Base-by-base conservation (phyloP, 2,329 filamentous ascomycete species). In the Penicillium hordei region DNA sequence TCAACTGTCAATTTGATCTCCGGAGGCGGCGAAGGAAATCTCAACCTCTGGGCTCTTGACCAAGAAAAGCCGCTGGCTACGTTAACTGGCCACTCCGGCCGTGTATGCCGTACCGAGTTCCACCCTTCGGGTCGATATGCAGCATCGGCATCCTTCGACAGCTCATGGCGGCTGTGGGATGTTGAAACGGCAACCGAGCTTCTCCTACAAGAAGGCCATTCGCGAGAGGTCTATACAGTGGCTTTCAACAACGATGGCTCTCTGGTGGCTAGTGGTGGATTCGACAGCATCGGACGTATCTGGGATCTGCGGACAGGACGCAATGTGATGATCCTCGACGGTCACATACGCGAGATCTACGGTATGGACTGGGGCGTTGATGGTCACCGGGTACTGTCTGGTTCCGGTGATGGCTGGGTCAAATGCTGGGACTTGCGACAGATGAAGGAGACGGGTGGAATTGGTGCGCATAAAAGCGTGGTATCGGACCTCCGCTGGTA, bases 371-470 rank as follows among this genome's bases (percentile, higher is more conserved):
- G 95, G 94, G 87, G 90, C 57, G 83, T 88, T 0, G 94, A 99
- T 71, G 92, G 93, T 6, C 88, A 96, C 73, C 86, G 94, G n/a
- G 86, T 97, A 9, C 80, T 97, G n/a, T 92, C 92, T 0, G 93
- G 92, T 1, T 95, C 92, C 15, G 91, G 88, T 2, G 94, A 99
- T 71, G 93, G 93, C 19, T 97, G 94, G 85, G 87, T 96, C 69
- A 97, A 97, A 75, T 97, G 93, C 76, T 99, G 94, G 94, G 94
- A 99, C 71, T 83, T 99, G 52, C 87, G 94, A 45, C 93, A 94
- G 68, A 93, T 97, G 48, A 85, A 89, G 66, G 87, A 88, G 62
- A 88, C 86, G 0, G 93, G 91, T 13, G 90, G 89, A 19, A 89
- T 99, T 25, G 94, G 93, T 48, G 93, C 94, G 7, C 94, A 99